Base-by-base conservation (phyloP, 2,329 filamentous ascomycete species). In the Hypoxylon sp. region DNA sequence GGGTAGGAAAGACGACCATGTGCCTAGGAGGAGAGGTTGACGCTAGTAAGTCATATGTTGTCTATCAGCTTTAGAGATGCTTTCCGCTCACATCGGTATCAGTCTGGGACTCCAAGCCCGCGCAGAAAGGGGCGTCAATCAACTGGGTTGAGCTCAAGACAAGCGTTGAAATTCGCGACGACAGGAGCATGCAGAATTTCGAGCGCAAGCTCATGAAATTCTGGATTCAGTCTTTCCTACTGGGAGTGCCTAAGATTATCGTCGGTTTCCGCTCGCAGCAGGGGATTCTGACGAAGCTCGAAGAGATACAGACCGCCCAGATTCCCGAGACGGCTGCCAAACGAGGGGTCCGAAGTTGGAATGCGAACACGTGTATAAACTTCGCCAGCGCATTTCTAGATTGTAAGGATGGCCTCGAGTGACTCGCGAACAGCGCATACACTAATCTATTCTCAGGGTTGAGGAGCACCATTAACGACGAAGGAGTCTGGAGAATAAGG, bases 81-180 rank as follows among this genome's bases (percentile, higher is more conserved):
- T 29, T 17, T 29, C 4, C 23, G 35, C 64, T 57, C 41, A 58
- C 17, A 20, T 37, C n/a, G 17, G 5, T 4, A 18, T 48, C 63
- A 89, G 91, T 97, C 41, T 93, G 92, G 89, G 92, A 96, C 71
- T 84, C 82, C 54, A 96, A 95, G 71, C 91, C 92, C 0, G 74
- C 76, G 3, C 79, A 82, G 56, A 82, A 81, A 48, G 85, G 84
- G 45, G 81, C 81, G n/a, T 86, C 89, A 0, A 89, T 92, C 63
- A 91, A 94, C 68, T 99, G 93, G 90, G 88, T 98, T 26, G 95
- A 99, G 75, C 83, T 99, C 55, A 99, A 99, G 73, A 99, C 95
- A 0, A 86, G 87, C n/a, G 88, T 85, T 35, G 87, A 89, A 63
- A 87, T 94, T 46, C 80, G 81, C 48, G 83, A 83, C 58, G 82